phyloP scores from a whole-genome alignment of 306 rosid genomes.

The Cucurbita ficifolia region DNA sequence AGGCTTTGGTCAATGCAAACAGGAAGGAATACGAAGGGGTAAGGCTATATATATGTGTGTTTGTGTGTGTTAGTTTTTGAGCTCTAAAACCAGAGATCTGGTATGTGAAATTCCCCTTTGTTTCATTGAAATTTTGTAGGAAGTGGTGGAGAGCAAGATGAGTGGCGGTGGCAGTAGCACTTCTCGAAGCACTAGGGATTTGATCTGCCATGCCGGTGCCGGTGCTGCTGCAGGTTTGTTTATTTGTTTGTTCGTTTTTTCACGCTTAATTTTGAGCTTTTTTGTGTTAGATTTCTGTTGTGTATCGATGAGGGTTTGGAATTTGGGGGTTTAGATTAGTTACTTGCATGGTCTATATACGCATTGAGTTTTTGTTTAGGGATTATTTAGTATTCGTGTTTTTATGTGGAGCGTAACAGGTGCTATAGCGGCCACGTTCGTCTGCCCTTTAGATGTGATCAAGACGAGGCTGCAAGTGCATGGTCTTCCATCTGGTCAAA shows the following conservation, averaged over 20 bases:
- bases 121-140: neutral
- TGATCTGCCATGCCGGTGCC: constrained; percentile 54
- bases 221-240: constrained; percentile 82
- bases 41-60: neutral
- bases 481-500: constrained; percentile 63
- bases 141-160: constrained; percentile 21
- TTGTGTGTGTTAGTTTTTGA: neutral
- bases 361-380: neutral
- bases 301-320: neutral
- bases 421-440: constrained; percentile 83
- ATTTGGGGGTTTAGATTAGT: neutral
- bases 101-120: constrained; percentile 6
- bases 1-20: neutral
- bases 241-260: constrained; percentile 19
- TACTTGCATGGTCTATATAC: neutral
- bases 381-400: neutral
- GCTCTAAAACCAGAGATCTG: neutral
- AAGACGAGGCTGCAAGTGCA: constrained; percentile 95
- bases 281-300: constrained; percentile 5
- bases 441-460: constrained; percentile 96
- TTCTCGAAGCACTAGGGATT: constrained; percentile 21
- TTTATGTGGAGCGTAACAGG: constrained; percentile 32
- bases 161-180: constrained; percentile 21
- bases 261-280: constrained; percentile 17
- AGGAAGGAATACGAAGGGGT: neutral